Evolutionary conservation across 805 yeast genomes (phyloP).

Genomic region (Candida arabinofermentans): DNA sequence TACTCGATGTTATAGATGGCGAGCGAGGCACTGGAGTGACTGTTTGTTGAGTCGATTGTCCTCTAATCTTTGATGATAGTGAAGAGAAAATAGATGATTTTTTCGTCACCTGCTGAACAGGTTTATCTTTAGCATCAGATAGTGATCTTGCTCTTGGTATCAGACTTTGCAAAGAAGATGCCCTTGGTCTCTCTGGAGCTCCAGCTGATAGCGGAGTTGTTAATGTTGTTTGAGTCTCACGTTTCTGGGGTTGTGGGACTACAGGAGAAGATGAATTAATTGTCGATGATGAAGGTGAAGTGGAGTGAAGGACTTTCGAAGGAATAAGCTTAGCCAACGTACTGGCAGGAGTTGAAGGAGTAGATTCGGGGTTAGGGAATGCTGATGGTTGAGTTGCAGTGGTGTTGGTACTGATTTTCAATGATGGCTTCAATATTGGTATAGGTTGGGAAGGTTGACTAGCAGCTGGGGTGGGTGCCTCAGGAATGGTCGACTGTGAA

Average conservation of each 20-base stretch:
- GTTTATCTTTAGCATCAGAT: constrained; percentile 17
- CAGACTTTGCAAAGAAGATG: constrained; percentile 12
- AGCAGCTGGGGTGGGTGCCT: background rate
- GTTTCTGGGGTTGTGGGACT: background rate
- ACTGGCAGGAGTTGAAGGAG: background rate
- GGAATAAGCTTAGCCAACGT: background rate
- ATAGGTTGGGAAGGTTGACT: constrained; percentile 2
- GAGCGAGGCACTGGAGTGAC: constrained; percentile 5
- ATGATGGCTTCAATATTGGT: background rate
- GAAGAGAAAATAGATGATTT: constrained; percentile 31
- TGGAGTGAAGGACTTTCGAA: background rate
- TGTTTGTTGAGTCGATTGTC: constrained; percentile 12
- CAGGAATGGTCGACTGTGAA: background rate
- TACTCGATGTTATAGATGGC: background rate
- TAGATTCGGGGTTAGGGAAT: background rate
- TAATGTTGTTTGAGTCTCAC: background rate
- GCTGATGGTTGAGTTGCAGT: background rate
- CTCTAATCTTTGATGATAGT: constrained; percentile 32
- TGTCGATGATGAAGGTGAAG: background rate
- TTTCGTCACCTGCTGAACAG: constrained; percentile 11
- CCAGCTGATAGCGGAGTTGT: constrained; percentile 5
- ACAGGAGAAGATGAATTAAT: background rate
- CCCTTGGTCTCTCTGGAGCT: constrained; percentile 12
- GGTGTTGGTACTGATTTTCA: background rate
- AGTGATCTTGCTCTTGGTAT: constrained; percentile 10